A percentile compares a stretch with the other conserved stretches of the same genome.
Conservation (phyloP, 2,329 filamentous ascomycete genomes). For the Pyrenophora teres region DNA sequence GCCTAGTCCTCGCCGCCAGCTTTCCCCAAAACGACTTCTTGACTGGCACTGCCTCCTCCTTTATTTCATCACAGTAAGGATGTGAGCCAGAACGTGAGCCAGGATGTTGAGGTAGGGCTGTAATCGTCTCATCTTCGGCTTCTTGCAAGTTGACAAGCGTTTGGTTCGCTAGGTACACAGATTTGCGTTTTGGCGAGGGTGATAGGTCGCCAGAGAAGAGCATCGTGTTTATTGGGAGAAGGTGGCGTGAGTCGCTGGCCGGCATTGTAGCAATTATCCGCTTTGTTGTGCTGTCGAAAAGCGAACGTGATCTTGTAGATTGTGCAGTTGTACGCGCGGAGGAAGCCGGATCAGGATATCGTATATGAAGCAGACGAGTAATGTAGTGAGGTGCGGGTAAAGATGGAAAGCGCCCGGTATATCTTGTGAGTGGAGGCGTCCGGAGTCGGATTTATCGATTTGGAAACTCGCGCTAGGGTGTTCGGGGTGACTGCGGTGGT, state of each 20-base stretch:
- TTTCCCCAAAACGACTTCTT: conserved; percentile 1
- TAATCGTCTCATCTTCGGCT: conserved; percentile 13
- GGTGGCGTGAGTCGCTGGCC: conserved; percentile 13
- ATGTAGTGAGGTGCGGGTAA: too few species aligned
- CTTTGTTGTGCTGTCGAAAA: neutral
- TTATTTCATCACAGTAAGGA: neutral
- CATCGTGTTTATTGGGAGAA: conserved; percentile 14
- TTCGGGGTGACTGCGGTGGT: neutral
- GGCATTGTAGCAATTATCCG: neutral
- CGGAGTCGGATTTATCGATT: neutral
- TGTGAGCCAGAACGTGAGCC: too few species aligned
- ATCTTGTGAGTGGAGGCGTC: too few species aligned
- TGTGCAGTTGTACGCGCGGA: too few species aligned
- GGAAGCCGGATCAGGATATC: too few species aligned
- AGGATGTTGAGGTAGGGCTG: conserved; percentile 12
- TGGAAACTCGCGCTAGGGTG: too few species aligned
- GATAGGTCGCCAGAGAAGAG: conserved; percentile 6
- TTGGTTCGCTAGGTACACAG: neutral
- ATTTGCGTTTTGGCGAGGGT: neutral
- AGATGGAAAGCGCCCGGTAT: too few species aligned
- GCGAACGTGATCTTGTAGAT: neutral
- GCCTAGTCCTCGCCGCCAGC: neutral
- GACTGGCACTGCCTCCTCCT: neutral
- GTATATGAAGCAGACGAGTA: too few species aligned
- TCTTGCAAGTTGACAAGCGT: conserved; percentile 14